Base-by-base conservation (phyloP, 78 protist species). In the Tieghemostelium lacteum region DNA sequence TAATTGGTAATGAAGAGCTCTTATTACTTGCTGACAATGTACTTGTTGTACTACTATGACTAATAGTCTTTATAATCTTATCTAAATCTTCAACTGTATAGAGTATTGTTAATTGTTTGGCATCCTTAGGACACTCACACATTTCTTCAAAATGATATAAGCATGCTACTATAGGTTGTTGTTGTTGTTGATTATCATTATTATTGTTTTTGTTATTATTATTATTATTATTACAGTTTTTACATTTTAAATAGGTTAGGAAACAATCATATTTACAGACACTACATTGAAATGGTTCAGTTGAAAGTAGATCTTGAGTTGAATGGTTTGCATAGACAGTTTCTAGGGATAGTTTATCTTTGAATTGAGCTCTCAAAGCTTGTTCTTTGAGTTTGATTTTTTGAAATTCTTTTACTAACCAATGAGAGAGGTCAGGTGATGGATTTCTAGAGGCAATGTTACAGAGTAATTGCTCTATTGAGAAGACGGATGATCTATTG, bases 231-330 rank as follows among this genome's bases (percentile, higher is more conserved):
- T 6, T 14, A 45, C 52, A 45, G n/a, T 69, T 31, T 7, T 19
- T 2, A 20, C 91, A 83, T 20, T 34, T 28, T 7, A 86, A 40
- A 61, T 57, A 74, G 19, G 93, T 72, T 0, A 86, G 73, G 36
- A 67, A 86, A 55, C 85, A 86, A 49, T 86, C 93, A n/a, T 61
- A 73, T 58, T 75, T 75, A 61, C 93, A 86, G 42, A 86, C n/a
- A 17, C 26, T n/a, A 57, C 93, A 86, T 72, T 86, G 93, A 45
- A 63, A 50, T 28, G 71, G 71, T 45, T 75, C 85, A 42, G 14
- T 57, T 7, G 58, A 16, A 1, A 71, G 22, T 2, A 71, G n/a
- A 22, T 71, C 49, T 50, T 52, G 29, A 1, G n/a, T 22, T 28
- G 77, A 22, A 22, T 6, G 6, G 52, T 24, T 52, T 50, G 36